Conservation (phyloP, 371 early-diverging fungal species). For the Entomophthora muscae region DNA sequence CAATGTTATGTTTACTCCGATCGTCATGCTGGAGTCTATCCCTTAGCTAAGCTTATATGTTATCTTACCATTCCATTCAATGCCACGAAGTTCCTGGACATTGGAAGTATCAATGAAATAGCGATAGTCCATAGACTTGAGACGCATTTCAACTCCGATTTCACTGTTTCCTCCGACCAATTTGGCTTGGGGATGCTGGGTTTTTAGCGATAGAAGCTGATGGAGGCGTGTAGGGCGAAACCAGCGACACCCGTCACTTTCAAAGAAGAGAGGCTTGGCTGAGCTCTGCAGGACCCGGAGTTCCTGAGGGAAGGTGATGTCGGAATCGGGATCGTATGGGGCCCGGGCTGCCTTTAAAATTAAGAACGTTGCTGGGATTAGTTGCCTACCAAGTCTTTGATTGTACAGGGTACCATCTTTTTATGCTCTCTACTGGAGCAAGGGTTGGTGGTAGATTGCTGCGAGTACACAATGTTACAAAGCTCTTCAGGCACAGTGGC, state of each 20-base stretch:
- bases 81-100: conserved; percentile 32
- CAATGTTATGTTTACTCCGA: conserved; percentile 33
- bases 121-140: conserved; percentile 43
- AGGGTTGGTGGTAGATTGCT: not conserved
- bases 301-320: conserved; percentile 33
- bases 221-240: conserved; percentile 38
- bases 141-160: conserved; percentile 48
- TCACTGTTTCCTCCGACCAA: conserved; percentile 60
- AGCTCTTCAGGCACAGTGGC: not conserved
- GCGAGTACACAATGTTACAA: not conserved
- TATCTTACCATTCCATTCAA: conserved; percentile 14
- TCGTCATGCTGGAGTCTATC: conserved; percentile 8
- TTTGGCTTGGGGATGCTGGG: conserved; percentile 36
- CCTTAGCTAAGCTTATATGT: conserved; percentile 15
- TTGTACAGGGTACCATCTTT: not conserved
- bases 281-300: not conserved
- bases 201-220: conserved; percentile 30
- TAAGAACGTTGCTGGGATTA: not conserved
- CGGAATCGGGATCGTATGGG: conserved; percentile 27
- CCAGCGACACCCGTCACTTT: conserved; percentile 25
- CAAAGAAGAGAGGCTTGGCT: conserved; percentile 15
- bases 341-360: not conserved
- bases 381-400: not conserved
- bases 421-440: not conserved
- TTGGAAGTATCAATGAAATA: conserved; percentile 36